These are phyloP conservation scores for Leccinum aurantiacum DNA, from an alignment of 768 basidiomycete genomes.

Conservation along the genomic window DNA sequence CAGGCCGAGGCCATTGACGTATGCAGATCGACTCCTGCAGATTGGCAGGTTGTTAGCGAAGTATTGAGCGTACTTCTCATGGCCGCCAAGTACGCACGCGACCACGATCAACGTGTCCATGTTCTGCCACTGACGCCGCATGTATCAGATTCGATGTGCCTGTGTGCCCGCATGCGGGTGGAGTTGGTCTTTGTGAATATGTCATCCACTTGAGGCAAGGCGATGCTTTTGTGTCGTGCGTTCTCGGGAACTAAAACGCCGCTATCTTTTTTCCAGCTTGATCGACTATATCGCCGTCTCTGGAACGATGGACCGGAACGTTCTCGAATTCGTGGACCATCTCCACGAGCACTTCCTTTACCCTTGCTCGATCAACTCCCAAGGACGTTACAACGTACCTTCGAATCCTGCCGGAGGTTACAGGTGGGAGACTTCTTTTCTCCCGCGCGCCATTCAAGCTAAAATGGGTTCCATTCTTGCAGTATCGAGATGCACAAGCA, in stretches of 20 bases:
- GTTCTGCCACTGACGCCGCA: conserved; percentile 2
- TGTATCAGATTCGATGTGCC: conserved; percentile 72
- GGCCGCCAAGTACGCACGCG: conserved; percentile 72
- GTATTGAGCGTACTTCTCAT: conserved; percentile 90
- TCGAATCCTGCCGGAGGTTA: conserved; percentile 74
- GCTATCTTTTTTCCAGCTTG: conserved; percentile 45
- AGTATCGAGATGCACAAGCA: conserved; percentile 88
- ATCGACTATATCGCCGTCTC: conserved; percentile 94
- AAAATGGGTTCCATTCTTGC: not conserved
- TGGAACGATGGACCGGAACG: conserved; percentile 91
- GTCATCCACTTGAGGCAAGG: conserved; percentile 77
- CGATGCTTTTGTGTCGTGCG: not conserved
- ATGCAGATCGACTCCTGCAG: conserved; percentile 92
- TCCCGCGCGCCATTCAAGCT: not conserved
- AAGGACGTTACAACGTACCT: conserved; percentile 88
- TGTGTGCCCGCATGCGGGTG: conserved; percentile 94
- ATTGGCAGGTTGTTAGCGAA: conserved; percentile 88
- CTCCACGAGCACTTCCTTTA: conserved; percentile 91
- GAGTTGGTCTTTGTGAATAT: conserved; percentile 94
- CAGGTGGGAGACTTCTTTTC: conserved; percentile 21
- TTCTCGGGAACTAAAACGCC: conserved; percentile 1
- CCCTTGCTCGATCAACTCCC: conserved; percentile 83
- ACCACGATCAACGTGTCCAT: not conserved
- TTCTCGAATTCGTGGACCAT: conserved; percentile 88
- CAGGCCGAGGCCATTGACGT: conserved; percentile 95